Evolutionary conservation across 768 basidiomycete genomes (phyloP), one percentile per base, ranked within the genome.

Genomic region (Austroboletus festivus): DNA sequence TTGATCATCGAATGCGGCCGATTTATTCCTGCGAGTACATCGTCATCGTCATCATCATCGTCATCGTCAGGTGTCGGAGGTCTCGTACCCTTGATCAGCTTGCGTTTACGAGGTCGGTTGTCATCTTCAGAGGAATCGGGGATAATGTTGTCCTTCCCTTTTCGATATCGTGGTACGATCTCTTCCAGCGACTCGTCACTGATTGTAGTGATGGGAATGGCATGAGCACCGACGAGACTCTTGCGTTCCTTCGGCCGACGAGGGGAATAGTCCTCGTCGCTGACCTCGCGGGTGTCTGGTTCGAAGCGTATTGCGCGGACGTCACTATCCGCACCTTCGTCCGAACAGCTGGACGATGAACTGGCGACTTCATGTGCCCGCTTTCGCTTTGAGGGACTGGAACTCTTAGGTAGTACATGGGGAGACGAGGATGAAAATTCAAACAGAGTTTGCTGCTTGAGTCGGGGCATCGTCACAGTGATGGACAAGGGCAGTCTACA

Each of bases 221-320:
- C n/a, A 43, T 62, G 58, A 15, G 51, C 50, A 16, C 55, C 51
- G 3, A 22, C 40, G 13, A 51, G 51, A 34, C 41, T 43, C 40
- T 42, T 59, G 30, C 46, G 51, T 46, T 47, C 48, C 50, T 56
- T 65, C 24, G 61, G 62, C 37, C 58, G 57, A 45, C 55, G 61
- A 28, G 65, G 61, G 12, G 59, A 55, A 22, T 53, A 51, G 24
- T 61, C 62, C 45, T 61, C 57, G 21, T 62, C 65, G 46, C 57
- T 60, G 40, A 52, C 39, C n/a, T 55, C 55, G 4, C 47, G 9
- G 24, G 34, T 40, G 22, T 68, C 52, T 16, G 74, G 68, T 50
- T 76, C 77, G 42, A 86, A 77, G 38, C 59, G 74, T 42, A 85
- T 81, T 22, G 68, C 74, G 15, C 70, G 74, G 34, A 82, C 72